Base-by-base conservation (phyloP, 2,329 filamentous ascomycete species). In the Microdochium bolleyi region DNA sequence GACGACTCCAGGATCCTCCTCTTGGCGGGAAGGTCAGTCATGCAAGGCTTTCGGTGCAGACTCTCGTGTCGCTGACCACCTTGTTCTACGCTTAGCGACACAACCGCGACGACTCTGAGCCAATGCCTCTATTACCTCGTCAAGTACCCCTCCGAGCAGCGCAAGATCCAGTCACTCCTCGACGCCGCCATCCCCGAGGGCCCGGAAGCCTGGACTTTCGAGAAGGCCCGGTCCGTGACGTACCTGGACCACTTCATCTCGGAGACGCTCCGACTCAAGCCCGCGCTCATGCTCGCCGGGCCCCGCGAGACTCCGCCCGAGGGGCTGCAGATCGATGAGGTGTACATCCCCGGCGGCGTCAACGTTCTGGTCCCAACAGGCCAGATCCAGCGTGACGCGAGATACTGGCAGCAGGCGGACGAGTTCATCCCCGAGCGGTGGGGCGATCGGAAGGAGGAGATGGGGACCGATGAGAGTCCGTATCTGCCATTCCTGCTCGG, bases 231-330 rank as follows among this genome's bases (percentile, higher is more conserved):
- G 41, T 55, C 57, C 1, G 54, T 69, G 19, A 59, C 60, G 4
- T 70, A 67, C 48, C 49, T 71, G 2, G 65, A 69, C 53, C 61
- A 67, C 60, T 70, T 49, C 61, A 60, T 64, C 49, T 52, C 59
- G 11, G 62, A 64, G 49, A 57, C 52, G 1, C 53, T 63, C n/a
- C 57, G 73, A 0, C 55, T 75, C 10, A 67, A 70, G n/a, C 69
- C 71, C 0, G 62, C 70, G 0, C 52, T 72, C 0, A 57, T 68
- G 2, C 62, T 61, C n/a, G 70, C 67, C 3, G 60, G 61, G 5
- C 62, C 62, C 3, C 67, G 73, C 2, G 58, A 65, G 7, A 73
- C 72, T 1, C 73, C 73, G 8, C 53, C 61, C 1, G 51, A 64
- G 32, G 68, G 68, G 3, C 44, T 70, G 0, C 57, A 56, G 14